Evolutionary conservation across 352 stramenopile species (phyloP).

Genomic region (Globisporangium heterothallicum): DNA sequence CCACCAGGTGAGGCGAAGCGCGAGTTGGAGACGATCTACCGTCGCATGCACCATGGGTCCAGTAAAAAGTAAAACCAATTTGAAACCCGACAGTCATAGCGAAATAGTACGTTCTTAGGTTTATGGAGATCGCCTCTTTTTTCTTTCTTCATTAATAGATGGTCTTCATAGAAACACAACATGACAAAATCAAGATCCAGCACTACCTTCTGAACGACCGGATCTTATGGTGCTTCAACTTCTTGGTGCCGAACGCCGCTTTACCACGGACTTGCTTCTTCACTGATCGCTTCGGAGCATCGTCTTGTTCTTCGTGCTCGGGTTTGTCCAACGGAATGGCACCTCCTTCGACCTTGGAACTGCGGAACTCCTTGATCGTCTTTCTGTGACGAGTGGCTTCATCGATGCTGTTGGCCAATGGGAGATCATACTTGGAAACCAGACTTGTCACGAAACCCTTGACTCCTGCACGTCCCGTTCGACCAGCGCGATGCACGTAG

Average conservation of each 20-base stretch:
- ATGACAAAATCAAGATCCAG: neutral
- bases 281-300: neutral
- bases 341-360: constrained; percentile 10
- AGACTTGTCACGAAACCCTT: constrained; percentile 65
- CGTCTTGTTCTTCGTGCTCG: neutral
- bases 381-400: constrained; percentile 57
- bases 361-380: constrained; percentile 47
- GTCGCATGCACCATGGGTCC: constrained; percentile 35
- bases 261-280: constrained; percentile 16
- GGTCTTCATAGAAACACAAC: constrained; percentile 6
- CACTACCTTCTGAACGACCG: constrained; percentile 18
- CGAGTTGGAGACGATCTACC: constrained; percentile 90
- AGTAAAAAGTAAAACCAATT: constrained; percentile 8
- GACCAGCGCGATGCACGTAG: constrained; percentile 90
- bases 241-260: constrained; percentile 41
- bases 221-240: constrained; percentile 55
- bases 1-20: constrained; percentile 94
- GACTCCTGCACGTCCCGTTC: constrained; percentile 56
- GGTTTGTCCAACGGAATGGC: constrained; percentile 15
- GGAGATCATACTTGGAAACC: constrained; percentile 67
- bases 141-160: constrained; percentile 16
- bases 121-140: neutral
- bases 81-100: neutral
- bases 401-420: constrained; percentile 55
- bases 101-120: constrained; percentile 2